Percentiles rank a stretch among this genome's conserved stretches.
These are phyloP conservation scores for Zygoascus meyerae DNA, from an alignment of 1,139 yeast genomes.

Conservation along the genomic window DNA sequence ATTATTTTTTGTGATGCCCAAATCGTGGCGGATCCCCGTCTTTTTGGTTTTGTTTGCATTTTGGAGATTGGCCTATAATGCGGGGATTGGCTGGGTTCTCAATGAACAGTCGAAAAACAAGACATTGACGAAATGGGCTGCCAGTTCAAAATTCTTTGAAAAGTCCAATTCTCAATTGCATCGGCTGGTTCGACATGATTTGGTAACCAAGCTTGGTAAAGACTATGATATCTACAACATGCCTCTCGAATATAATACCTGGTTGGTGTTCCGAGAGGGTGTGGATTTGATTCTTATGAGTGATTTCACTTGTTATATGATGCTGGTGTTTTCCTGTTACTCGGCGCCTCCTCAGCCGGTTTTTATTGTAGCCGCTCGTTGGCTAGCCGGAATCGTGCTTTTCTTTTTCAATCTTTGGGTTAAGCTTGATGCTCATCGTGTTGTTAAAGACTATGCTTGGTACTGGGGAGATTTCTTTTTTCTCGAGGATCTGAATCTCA, in stretches of 20 bases:
- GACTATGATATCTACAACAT: slow-evolving; percentile 44
- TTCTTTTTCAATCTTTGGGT: slow-evolving; percentile 80
- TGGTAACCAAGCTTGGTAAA: slow-evolving; percentile 55
- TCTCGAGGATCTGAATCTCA: slow-evolving; percentile 70
- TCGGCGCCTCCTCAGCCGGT: slow-evolving; percentile 39
- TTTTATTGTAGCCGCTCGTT: slow-evolving; percentile 34
- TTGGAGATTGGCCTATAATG: slow-evolving; percentile 75
- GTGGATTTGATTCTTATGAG: slow-evolving; percentile 84
- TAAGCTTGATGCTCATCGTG: slow-evolving; percentile 81
- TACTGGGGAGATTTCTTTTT: slow-evolving; percentile 94
- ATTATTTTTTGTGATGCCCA: slow-evolving; percentile 40
- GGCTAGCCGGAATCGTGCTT: slow-evolving; percentile 42
- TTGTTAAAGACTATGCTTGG: slow-evolving; percentile 90
- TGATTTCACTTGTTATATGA: slow-evolving; percentile 72
- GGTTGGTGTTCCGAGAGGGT: slow-evolving; percentile 74
- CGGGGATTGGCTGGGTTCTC: slow-evolving; percentile 70
- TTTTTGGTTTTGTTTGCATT: slow-evolving; percentile 55
- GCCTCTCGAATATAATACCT: slow-evolving; percentile 76
- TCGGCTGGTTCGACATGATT: slow-evolving; percentile 42
- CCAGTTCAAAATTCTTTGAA: slow-evolving; percentile 44
- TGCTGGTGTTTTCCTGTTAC: slow-evolving; percentile 59
- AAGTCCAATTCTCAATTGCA: slow-evolving; percentile 35
- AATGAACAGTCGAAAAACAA: slow-evolving; percentile 61
- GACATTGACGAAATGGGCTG: slow-evolving; percentile 52
- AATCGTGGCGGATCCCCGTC: slow-evolving; percentile 38